These are phyloP conservation scores for Apiotrichum brassicae DNA, from an alignment of 1,284 basidiomycete genomes.

Conservation along the genomic window DNA sequence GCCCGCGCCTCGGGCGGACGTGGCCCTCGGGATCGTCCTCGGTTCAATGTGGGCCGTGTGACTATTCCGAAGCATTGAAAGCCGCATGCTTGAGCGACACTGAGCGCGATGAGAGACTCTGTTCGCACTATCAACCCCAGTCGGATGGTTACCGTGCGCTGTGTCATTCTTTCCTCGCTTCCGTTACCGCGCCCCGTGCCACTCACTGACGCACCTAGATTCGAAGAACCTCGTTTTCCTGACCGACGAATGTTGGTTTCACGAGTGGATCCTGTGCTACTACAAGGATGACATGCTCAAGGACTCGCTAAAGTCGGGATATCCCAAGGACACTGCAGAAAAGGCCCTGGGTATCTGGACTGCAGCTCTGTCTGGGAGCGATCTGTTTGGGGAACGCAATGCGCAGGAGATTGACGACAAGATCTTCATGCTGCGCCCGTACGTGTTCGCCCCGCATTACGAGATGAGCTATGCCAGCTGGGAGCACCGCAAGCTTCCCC, in stretches of 20 bases:
- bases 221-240: slow-evolving; percentile 45
- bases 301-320: slow-evolving; percentile 45
- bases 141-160: too few species aligned
- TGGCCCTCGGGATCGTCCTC: too few species aligned
- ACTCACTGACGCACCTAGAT: slow-evolving; percentile 33
- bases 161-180: too few species aligned
- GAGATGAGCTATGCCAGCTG: slow-evolving; percentile 49
- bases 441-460: slow-evolving; percentile 52
- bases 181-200: too few species aligned
- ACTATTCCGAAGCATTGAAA: too few species aligned
- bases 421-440: slow-evolving; percentile 51
- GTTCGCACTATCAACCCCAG: too few species aligned
- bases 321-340: slow-evolving; percentile 40
- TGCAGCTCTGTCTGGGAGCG: slow-evolving; percentile 30
- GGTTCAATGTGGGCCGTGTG: too few species aligned
- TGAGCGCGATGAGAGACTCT: too few species aligned
- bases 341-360: slow-evolving; percentile 39
- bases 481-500: slow-evolving; percentile 44
- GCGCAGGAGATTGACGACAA: slow-evolving; percentile 49
- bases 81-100: too few species aligned
- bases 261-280: slow-evolving; percentile 36
- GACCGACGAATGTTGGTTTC: slow-evolving; percentile 35
- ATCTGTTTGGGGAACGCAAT: slow-evolving; percentile 33
- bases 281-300: slow-evolving; percentile 43
- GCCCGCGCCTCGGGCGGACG: too few species aligned